Conservation (phyloP, 306 rosid genomes). For the Cucurbita ficifolia region DNA sequence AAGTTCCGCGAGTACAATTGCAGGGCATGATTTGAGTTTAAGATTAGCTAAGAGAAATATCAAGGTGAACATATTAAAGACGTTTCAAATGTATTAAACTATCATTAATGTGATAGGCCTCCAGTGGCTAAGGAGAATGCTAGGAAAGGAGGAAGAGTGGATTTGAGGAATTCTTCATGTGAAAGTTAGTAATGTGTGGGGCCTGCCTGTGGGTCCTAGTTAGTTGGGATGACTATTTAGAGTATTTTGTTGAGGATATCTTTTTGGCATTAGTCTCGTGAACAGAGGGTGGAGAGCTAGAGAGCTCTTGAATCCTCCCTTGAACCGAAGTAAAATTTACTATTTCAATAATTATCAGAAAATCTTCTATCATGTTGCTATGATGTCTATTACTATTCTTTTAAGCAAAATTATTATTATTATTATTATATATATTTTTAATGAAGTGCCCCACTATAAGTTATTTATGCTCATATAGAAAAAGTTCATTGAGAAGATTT, state of each 20-base stretch:
- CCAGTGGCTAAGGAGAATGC: background rate
- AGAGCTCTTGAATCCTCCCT: background rate
- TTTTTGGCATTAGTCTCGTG: background rate
- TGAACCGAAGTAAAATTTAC: background rate
- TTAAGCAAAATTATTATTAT: background rate
- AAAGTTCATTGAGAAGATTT: background rate
- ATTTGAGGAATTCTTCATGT: background rate
- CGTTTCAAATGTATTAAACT: background rate
- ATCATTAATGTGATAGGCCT: background rate
- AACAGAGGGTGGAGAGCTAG: background rate
- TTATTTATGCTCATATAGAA: background rate
- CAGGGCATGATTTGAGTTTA: background rate
- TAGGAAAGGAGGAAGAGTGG: background rate
- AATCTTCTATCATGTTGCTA: no score
- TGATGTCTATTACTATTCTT: no score
- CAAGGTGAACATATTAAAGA: background rate
- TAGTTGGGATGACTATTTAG: background rate
- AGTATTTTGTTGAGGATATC: background rate
- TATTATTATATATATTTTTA: background rate
- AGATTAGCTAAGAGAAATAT: background rate
- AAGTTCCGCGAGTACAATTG: background rate
- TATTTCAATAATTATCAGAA: background rate
- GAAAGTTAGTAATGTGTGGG: background rate
- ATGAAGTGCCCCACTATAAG: background rate
- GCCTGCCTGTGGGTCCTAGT: background rate